These are phyloP conservation scores for Puccinia hordei DNA, from an alignment of 1,284 basidiomycete genomes.

Conservation along the genomic window DNA sequence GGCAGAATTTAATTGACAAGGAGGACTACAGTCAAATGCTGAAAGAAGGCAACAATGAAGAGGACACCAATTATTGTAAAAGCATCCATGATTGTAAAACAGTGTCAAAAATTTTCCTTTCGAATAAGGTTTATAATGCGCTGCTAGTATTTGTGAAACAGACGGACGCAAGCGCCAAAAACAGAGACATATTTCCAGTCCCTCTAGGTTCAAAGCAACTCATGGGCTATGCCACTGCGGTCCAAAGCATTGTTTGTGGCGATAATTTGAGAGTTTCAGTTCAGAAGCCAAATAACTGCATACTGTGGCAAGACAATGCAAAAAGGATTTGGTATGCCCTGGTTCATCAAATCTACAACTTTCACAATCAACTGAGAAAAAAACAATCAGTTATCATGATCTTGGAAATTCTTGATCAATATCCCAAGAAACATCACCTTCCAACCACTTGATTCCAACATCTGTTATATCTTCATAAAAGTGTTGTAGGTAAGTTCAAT, in stretches of 20 bases:
- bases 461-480: too few relatives aligned
- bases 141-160: too few relatives aligned
- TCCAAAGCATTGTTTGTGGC: background rate
- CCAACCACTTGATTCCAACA: too few relatives aligned
- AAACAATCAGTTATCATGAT: too few relatives aligned
- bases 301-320: background rate
- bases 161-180: background rate
- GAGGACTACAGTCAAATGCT: background rate
- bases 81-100: too few relatives aligned
- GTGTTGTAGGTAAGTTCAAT: too few relatives aligned
- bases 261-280: background rate
- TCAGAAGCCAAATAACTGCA: constrained; percentile 2
- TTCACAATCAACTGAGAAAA: background rate
- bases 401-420: too few relatives aligned
- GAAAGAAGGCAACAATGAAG: background rate
- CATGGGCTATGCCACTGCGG: background rate
- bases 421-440: too few relatives aligned
- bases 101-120: too few relatives aligned
- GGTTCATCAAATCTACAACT: constrained; percentile 13
- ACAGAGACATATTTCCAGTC: background rate
- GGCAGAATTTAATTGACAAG: background rate
- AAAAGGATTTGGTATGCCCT: background rate
- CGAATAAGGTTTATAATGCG: too few relatives aligned
- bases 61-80: background rate
- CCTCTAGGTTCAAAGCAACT: background rate